Base-by-base conservation (phyloP, 331 rosid species). In the Quercus tomentella region DNA sequence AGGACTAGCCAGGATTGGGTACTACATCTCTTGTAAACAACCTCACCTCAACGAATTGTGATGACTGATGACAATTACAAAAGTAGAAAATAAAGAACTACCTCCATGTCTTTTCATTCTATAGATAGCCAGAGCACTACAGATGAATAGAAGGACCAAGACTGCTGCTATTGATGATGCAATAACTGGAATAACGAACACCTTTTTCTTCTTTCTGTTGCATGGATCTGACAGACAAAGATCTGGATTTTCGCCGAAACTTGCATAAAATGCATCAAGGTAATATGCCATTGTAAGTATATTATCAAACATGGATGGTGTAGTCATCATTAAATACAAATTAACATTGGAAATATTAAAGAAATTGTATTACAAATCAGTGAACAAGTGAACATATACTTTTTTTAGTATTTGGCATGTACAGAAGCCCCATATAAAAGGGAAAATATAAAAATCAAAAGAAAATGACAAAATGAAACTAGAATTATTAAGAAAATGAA, bases 31-130 rank as follows among this genome's bases (percentile, higher is more conserved):
- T 22, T 58, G 65, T 22, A 58, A 57, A 57, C 5, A 7, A 57
- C 26, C 0, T 57, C 26, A 57, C 28, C 26, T 57, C 63, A n/a
- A 0, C 0, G 15, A 22, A 58, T 3, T 58, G 65, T 58, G 25
- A 22, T 58, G 16, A 58, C 4, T 58, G 25, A 22, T 58, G 16
- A 58, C 4, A 22, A 22, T 58, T 58, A 22, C 5, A 9, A 5
- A 58, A 21, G 30, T 20, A 7, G 30, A 58, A 58, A 20, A 58
- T 58, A 22, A 58, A 58, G 65, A 58, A 58, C 1, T 76, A 76
- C 81, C 85, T 76, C 54, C 14, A 5, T 16, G 17, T 31, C 22
- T 77, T 41, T 82, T 72, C 37, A 30, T 21, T 66, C 67, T 82
- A 31, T 54, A 0, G 4, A 72, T 26, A 69, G 57, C 31, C 66